Conservation (phyloP, 345 rosid species). For the Camelina sativa region DNA sequence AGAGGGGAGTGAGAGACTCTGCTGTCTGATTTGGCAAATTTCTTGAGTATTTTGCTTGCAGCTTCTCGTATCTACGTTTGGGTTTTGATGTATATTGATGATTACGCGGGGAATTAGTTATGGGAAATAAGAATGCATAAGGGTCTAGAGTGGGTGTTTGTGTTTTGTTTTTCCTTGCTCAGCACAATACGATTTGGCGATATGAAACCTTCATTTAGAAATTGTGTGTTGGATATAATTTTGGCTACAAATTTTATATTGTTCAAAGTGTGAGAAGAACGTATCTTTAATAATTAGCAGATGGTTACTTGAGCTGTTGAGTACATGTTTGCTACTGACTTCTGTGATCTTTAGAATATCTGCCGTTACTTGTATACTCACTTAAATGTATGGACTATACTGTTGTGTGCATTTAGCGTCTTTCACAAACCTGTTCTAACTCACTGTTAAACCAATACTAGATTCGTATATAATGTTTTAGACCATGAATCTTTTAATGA, state of each 20-base stretch:
- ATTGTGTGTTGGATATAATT: not conserved
- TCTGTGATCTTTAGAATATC: too few species aligned
- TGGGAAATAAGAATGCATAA: not conserved
- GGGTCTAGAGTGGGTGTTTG: not conserved
- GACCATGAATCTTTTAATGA: not conserved
- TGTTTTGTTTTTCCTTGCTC: not conserved
- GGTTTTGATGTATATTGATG: not conserved
- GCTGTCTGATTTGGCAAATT: constrained; percentile 2
- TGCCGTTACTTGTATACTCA: too few species aligned
- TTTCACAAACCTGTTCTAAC: constrained; percentile 19
- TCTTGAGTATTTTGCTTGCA: constrained; percentile 19
- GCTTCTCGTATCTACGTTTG: not conserved
- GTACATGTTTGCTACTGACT: not conserved
- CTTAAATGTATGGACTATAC: not conserved
- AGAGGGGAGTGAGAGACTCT: not conserved
- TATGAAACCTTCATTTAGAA: not conserved
- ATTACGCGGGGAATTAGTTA: too few species aligned
- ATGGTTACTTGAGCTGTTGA: too few species aligned
- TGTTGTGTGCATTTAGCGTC: constrained; percentile 4
- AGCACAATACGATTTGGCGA: too few species aligned
- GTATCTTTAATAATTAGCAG: not conserved
- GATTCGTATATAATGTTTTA: not conserved
- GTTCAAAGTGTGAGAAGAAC: not conserved
- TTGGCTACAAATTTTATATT: not conserved
- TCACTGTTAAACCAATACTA: not conserved